Conservation (phyloP, 164 flowering plant species). For the Tinospora cordifolia region DNA sequence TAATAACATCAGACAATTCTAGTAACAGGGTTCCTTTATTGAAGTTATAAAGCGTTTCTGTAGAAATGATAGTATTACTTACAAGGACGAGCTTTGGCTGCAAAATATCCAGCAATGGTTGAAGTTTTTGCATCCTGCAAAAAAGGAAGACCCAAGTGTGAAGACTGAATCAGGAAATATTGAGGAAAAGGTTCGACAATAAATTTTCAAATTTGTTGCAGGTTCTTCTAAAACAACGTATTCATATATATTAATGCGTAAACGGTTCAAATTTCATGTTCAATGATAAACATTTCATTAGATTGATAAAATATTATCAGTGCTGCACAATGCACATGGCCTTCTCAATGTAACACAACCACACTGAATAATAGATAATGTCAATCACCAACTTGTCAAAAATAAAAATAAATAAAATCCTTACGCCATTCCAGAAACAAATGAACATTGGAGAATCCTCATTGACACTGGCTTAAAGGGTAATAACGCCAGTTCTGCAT, state of each 20-base stretch:
- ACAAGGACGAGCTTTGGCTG: conserved; percentile 65
- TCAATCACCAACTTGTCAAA: neutral
- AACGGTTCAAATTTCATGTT: neutral
- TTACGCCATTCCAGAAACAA: conserved; percentile 76
- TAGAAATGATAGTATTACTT: conserved; percentile 11
- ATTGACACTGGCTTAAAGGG: conserved; percentile 75
- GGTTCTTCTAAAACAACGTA: neutral
- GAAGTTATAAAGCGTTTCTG: neutral
- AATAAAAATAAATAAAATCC: no score
- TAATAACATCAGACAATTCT: neutral
- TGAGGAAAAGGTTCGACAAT: neutral
- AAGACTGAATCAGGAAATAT: neutral
- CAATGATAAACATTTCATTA: neutral
- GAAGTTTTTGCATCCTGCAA: conserved; percentile 49
- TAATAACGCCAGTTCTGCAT: conserved; percentile 50
- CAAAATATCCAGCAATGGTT: conserved; percentile 49
- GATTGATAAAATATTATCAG: no score
- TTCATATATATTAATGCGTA: neutral
- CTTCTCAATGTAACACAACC: neutral
- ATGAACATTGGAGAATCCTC: conserved; percentile 82
- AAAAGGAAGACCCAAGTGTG: neutral
- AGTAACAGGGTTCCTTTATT: neutral
- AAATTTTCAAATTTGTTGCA: no score
- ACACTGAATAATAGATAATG: neutral
- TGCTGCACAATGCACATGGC: no score